Evolutionary conservation across 2,329 filamentous ascomycete species (phyloP).

Genomic region (Monosporascus sp.): DNA sequence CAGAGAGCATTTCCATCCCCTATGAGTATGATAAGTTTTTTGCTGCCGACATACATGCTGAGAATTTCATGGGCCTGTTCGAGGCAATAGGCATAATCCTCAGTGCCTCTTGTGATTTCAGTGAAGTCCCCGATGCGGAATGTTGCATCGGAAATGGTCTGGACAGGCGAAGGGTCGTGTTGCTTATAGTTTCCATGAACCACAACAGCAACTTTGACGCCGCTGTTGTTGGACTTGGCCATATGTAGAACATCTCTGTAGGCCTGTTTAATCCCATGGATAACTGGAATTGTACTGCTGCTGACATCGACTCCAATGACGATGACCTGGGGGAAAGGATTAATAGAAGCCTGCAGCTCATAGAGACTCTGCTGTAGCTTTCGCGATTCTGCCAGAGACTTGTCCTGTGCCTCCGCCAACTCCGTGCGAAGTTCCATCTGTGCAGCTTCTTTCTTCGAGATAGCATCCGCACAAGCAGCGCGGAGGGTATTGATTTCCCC

Average conservation of each 20-base stretch:
- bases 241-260: constrained; percentile 8
- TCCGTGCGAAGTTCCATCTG: background rate
- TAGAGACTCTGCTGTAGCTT: constrained; percentile 2
- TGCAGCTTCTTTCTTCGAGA: constrained; percentile 1
- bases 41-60: background rate
- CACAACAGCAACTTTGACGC: constrained; percentile 5
- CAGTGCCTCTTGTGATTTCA: background rate
- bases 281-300: background rate
- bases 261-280: constrained; percentile 5
- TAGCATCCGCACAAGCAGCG: background rate
- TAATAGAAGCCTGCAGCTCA: constrained; percentile 2
- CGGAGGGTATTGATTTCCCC: background rate
- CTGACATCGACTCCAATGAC: constrained; percentile 8
- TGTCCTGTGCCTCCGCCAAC: too few relatives aligned
- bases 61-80: constrained; percentile 1
- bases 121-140: constrained; percentile 2
- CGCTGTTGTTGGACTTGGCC: constrained; percentile 4
- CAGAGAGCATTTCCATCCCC: constrained; percentile 4
- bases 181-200: background rate
- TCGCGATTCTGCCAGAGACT: too few relatives aligned
- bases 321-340: constrained; percentile 5
- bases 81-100: constrained; percentile 7
- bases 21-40: constrained; percentile 5
- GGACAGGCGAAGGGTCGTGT: background rate
- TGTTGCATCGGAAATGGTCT: constrained; percentile 3